Evolutionary conservation across 768 basidiomycete genomes (phyloP).

Genomic region (Multifurca ochricompacta): DNA sequence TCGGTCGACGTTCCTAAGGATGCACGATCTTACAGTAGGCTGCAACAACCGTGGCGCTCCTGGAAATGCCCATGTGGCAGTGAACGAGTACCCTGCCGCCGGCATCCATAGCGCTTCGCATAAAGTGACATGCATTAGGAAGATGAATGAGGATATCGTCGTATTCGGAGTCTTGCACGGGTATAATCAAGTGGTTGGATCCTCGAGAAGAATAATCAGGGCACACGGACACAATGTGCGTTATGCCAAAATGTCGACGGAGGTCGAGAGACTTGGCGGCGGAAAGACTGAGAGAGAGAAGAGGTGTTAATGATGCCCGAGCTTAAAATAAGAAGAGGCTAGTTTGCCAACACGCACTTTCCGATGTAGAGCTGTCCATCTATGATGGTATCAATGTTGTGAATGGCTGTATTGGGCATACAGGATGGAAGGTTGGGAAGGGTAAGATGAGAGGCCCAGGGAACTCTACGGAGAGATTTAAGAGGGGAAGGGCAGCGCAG

Average conservation of each 20-base stretch:
- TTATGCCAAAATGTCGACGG: constrained; percentile 57
- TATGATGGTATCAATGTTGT: constrained; percentile 17
- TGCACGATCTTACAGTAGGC: constrained; percentile 56
- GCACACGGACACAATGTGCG: constrained; percentile 76
- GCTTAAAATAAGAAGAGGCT: background rate
- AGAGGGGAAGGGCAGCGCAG: background rate
- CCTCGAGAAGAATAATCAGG: constrained; percentile 51
- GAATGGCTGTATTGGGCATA: constrained; percentile 15
- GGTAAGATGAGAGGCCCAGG: background rate
- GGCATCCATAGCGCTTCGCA: constrained; percentile 44
- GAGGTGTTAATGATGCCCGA: background rate
- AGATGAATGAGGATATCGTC: constrained; percentile 60
- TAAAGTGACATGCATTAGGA: constrained; percentile 51
- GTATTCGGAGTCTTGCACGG: constrained; percentile 43
- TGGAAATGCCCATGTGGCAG: constrained; percentile 65
- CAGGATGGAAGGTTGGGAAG: background rate
- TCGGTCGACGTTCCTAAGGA: background rate
- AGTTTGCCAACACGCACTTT: constrained; percentile 11
- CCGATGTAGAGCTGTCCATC: constrained; percentile 21
- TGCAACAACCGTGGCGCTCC: constrained; percentile 64
- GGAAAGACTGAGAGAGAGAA: constrained; percentile 9
- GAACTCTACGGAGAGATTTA: background rate
- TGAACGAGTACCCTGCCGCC: constrained; percentile 61
- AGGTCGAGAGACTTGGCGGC: constrained; percentile 15
- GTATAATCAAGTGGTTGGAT: constrained; percentile 60